Evolutionary conservation across 192 early-diverging fungal genomes (phyloP).

Genomic region (Backusella luteola): DNA sequence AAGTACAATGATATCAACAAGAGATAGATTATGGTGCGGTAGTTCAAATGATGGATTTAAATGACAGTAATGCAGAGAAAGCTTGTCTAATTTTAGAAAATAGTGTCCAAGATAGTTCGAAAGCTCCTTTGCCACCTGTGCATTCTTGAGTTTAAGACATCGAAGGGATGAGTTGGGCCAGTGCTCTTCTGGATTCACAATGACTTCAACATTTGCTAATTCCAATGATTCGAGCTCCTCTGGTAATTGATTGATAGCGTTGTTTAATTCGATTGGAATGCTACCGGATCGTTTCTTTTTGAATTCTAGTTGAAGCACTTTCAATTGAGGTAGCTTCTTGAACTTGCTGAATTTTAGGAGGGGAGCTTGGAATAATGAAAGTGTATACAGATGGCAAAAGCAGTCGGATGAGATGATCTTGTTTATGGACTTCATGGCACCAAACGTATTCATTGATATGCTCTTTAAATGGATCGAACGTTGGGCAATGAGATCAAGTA

Average conservation of each 20-base stretch:
- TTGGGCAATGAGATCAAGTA: neutral
- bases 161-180: neutral
- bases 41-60: neutral
- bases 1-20: neutral
- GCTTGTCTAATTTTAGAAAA: neutral
- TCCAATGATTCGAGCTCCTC: neutral
- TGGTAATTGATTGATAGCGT: neutral
- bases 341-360: neutral
- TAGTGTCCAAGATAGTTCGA: neutral
- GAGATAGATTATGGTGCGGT: neutral
- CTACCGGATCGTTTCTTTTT: neutral
- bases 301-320: neutral
- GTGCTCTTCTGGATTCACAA: neutral
- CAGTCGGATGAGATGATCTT: neutral
- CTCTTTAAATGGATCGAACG: neutral
- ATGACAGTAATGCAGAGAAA: neutral
- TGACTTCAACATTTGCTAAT: neutral
- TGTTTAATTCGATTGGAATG: neutral
- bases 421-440: neutral
- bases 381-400: neutral
- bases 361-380: neutral
- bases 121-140: neutral
- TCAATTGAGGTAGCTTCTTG: neutral
- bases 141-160: slow-evolving; percentile 1
- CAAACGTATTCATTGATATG: neutral